Percentiles rank a stretch among this genome's conserved stretches.
These are phyloP conservation scores for Dactylonectria macrodidyma DNA, from an alignment of 2,329 filamentous ascomycete genomes.

Conservation along the genomic window DNA sequence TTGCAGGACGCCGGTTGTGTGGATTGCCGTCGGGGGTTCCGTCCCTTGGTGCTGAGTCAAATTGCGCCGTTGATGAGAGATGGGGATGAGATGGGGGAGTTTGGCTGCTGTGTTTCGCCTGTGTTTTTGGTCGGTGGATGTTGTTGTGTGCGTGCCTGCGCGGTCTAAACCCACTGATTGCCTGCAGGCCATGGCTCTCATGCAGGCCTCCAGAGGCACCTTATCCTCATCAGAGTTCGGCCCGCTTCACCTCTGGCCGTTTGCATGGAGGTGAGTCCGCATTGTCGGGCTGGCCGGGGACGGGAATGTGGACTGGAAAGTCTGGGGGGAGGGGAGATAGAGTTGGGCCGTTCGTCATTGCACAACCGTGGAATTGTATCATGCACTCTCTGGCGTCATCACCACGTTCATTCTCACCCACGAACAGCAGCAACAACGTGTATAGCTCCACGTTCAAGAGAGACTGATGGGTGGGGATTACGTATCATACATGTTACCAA, in stretches of 20 bases:
- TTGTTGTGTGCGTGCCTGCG: not conserved
- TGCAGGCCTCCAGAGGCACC: constrained; percentile 2
- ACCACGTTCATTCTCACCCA: not conserved
- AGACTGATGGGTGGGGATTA: not conserved
- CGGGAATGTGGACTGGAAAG: constrained; percentile 12
- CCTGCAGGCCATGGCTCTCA: constrained; percentile 12
- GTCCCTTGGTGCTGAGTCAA: constrained; percentile 6
- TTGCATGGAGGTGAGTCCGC: not conserved
- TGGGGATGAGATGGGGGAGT: no score
- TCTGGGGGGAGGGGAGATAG: constrained; percentile 20
- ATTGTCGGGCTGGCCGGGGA: constrained; percentile 16
- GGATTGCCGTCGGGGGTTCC: constrained; percentile 23
- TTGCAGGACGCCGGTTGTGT: constrained; percentile 19
- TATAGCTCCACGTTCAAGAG: not conserved
- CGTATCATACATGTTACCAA: not conserved
- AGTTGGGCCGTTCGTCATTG: constrained; percentile 10
- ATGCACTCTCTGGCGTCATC: not conserved
- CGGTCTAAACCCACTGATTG: constrained; percentile 2
- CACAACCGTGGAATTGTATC: not conserved
- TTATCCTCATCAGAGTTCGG: constrained; percentile 22
- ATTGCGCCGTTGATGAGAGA: constrained; percentile 1
- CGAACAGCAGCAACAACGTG: not conserved
- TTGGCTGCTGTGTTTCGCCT: constrained; percentile 4
- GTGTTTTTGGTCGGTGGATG: constrained; percentile 17
- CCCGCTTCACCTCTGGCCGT: constrained; percentile 2